Base-by-base conservation (phyloP, 2,329 filamentous ascomycete species). In the Sarocladium brachiariae region DNA sequence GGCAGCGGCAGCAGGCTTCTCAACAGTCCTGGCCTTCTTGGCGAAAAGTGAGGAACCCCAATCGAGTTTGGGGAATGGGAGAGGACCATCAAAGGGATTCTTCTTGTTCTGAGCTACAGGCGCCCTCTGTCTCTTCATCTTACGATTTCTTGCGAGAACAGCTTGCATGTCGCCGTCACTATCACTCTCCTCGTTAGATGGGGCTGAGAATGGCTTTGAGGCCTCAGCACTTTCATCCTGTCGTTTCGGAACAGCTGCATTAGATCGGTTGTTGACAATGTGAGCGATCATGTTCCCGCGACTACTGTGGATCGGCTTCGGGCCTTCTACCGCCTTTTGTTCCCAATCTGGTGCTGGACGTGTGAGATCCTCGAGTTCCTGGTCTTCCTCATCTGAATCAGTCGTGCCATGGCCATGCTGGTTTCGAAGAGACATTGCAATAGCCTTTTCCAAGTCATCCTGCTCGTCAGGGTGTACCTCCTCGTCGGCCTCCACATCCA, bases 31-130 rank as follows among this genome's bases (percentile, higher is more conserved):
- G 4, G 58, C 54, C 6, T 57, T 53, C 39, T 59, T 59, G 9
- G 71, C 74, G 53, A 82, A 83, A 2, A 83, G 71, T 1, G 75
- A 77, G 2, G 80, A 84, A 49, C 80, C 83, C 74, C 78, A 83
- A 39, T 86, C 82, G 1, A 96, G 75, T 61, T 89, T 92, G 58
- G 96, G 90, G 61, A 99, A 99, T 0, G 93, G 93, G 4, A 99
- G 67, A 0, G 91, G 89, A 0, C 92, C 92, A 56, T 81, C 80
- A 61, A 95, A 81, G 0, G 80, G 74, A 57, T 82, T 81, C 56
- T 78, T 80, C 31, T 77, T 72, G 47, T 80, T 82, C 9, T 75
- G 64, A n/a, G 67, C 60, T 2, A 70, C 60, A 2, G 65, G 64
- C 37, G 65, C 70, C 37, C 65, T 62, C 2, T 64, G 56, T 35